These are phyloP conservation scores for Leptomonas pyrrhocoris DNA, from an alignment of 208 protist species.

Conservation along the genomic window DNA sequence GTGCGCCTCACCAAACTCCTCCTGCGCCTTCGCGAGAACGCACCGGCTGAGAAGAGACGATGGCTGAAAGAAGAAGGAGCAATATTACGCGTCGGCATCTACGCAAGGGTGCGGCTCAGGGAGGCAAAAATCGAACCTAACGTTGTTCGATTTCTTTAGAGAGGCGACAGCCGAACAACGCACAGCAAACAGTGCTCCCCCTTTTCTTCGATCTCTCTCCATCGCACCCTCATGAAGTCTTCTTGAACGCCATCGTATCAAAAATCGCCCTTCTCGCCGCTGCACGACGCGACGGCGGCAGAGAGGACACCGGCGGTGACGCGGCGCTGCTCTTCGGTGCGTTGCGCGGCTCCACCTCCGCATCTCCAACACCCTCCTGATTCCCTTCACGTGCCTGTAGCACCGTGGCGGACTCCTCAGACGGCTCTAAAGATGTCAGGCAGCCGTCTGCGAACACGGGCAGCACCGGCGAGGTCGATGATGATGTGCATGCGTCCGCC, in stretches of 20 bases:
- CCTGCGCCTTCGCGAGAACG: no score
- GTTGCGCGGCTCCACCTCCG: neutral
- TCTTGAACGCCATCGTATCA: conserved; percentile 25
- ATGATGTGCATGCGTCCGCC: neutral
- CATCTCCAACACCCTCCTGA: neutral
- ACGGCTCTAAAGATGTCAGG: neutral
- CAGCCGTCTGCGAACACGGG: neutral
- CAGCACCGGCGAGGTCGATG: neutral
- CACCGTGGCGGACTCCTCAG: neutral
- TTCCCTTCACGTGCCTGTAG: conserved; percentile 1
- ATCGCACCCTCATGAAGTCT: neutral
- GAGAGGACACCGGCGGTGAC: neutral
- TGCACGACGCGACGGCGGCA: conserved; percentile 3
- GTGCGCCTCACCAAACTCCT: no score
- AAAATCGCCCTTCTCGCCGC: conserved; percentile 8
- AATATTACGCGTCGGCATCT: no score
- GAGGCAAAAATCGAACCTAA: no score
- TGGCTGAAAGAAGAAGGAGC: no score
- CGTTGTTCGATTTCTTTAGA: no score
- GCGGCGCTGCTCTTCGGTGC: neutral
- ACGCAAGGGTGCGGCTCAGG: no score
- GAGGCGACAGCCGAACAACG: no score
- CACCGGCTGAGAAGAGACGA: no score
- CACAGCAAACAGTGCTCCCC: neutral
- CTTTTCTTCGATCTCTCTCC: no score